Percentiles rank a stretch among this genome's conserved stretches.
These are phyloP conservation scores for Leccinum huronense DNA, from an alignment of 1,284 basidiomycete genomes.

Conservation along the genomic window DNA sequence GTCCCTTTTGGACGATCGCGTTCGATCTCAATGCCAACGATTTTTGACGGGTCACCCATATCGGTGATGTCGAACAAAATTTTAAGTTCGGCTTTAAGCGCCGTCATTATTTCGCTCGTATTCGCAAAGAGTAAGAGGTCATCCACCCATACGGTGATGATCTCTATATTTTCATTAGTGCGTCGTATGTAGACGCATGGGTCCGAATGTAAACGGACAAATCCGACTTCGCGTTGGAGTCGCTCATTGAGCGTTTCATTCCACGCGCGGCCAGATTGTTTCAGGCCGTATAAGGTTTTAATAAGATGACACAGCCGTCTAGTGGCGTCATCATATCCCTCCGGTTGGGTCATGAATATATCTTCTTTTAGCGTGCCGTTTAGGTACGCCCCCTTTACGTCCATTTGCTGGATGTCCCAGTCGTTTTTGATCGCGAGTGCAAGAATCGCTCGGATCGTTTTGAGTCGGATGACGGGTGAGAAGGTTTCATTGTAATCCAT, in stretches of 20 bases:
- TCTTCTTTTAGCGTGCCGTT: background rate
- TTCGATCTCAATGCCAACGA: background rate
- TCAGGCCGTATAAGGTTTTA: background rate
- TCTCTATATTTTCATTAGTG: background rate
- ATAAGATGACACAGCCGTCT: background rate
- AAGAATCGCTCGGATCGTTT: background rate
- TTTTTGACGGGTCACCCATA: background rate
- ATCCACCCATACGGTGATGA: conserved; percentile 15
- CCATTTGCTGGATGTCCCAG: background rate
- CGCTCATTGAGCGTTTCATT: background rate
- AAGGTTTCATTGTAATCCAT: background rate
- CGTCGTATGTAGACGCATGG: conserved; percentile 9
- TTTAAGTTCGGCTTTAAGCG: background rate
- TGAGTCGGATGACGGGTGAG: background rate
- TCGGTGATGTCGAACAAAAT: background rate
- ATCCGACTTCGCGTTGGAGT: background rate
- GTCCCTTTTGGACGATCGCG: too few relatives aligned
- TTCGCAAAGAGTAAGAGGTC: conserved; percentile 10
- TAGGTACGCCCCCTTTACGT: background rate
- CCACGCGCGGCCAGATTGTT: background rate
- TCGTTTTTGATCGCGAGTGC: background rate
- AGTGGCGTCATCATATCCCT: background rate
- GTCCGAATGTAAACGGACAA: background rate
- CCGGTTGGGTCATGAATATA: background rate
- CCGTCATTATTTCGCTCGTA: background rate